Conservation (phyloP, 2,329 filamentous ascomycete genomes). For the Piedraia hortae region DNA sequence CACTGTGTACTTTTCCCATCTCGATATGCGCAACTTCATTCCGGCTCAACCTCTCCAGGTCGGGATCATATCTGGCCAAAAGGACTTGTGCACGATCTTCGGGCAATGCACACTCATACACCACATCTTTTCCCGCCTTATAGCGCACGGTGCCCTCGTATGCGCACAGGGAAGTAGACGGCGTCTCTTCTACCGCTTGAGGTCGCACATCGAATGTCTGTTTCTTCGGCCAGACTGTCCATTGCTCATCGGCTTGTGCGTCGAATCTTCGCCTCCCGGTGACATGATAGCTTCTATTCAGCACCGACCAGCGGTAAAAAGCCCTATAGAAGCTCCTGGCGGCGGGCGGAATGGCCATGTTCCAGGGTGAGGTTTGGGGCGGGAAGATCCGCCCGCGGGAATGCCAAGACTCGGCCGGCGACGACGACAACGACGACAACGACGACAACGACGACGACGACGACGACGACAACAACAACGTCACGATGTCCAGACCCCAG, state of each 20-base stretch:
- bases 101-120: not conserved
- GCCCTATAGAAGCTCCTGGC: conserved; percentile 17
- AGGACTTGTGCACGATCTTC: not conserved
- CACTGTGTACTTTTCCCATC: too few relatives aligned
- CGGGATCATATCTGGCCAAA: not conserved
- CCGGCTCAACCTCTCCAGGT: too few relatives aligned
- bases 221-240: too few relatives aligned
- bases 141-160: not conserved
- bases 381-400: too few relatives aligned
- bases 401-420: too few relatives aligned
- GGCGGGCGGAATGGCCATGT: too few relatives aligned
- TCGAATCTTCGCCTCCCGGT: not conserved
- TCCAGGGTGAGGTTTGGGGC: too few relatives aligned
- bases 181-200: conserved; percentile 2
- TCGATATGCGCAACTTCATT: too few relatives aligned
- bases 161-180: conserved; percentile 3
- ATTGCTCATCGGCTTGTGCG: not conserved
- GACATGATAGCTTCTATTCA: conserved; percentile 1
- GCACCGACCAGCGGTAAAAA: conserved; percentile 18
- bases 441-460: too few relatives aligned
- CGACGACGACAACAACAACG: too few relatives aligned
- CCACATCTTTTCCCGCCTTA: not conserved
- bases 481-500: too few relatives aligned
- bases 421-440: too few relatives aligned
- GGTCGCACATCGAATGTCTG: not conserved